Conservation (phyloP, 257 asterid species). For the Fraxinus cuspidata region DNA sequence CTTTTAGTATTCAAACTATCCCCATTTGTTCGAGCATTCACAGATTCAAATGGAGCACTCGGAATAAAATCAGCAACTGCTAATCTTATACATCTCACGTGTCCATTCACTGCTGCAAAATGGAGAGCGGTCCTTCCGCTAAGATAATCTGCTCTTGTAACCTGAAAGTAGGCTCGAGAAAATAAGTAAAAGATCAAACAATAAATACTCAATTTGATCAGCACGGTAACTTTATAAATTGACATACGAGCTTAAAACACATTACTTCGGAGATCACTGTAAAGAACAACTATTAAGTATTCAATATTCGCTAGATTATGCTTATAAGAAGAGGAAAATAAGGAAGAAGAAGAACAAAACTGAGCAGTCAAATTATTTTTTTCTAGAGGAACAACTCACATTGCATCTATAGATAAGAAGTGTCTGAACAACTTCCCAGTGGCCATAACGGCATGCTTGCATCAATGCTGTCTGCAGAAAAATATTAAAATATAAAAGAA, state of each 20-base stretch:
- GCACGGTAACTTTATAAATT: neutral
- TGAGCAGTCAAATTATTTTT: neutral
- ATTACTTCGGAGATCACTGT: neutral
- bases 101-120: constrained; percentile 91
- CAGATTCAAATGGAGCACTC: constrained; percentile 66
- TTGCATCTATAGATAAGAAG: constrained; percentile 96
- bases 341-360: neutral
- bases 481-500: constrained; percentile 15
- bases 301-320: too few species aligned
- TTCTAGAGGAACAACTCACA: constrained; percentile 47
- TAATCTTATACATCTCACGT: constrained; percentile 80
- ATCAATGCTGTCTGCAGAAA: constrained; percentile 80
- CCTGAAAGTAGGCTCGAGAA: constrained; percentile 47
- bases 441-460: constrained; percentile 96
- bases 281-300: neutral
- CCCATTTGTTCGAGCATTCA: constrained; percentile 38
- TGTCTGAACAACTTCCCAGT: constrained; percentile 97
- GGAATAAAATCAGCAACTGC: constrained; percentile 92
- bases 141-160: constrained; percentile 90
- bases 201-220: neutral
- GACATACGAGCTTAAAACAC: neutral
- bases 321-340: neutral
- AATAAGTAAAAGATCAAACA: too few species aligned
- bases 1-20: constrained; percentile 49
- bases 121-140: constrained; percentile 97